Evolutionary conservation across 2,329 filamentous ascomycete genomes (phyloP), one percentile per base, ranked within the genome.

Genomic region (Diaporthe vexans): DNA sequence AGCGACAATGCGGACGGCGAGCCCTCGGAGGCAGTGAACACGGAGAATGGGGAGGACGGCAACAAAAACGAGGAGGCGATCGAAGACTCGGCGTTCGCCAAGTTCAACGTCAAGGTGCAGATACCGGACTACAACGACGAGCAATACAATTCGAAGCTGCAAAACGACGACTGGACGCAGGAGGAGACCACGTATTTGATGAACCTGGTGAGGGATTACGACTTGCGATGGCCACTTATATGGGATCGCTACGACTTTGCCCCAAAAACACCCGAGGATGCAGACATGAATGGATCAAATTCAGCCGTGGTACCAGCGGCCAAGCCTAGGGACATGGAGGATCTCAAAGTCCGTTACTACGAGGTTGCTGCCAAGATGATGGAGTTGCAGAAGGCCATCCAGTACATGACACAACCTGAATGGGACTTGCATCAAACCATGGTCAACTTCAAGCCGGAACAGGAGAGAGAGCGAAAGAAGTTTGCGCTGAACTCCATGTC

Each of bases 111-210:
- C 72, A 89, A 93, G 77, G 90, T 96, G 19, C 89, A 93, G 5
- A 88, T 95, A 48, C 94, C 95, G 0, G 88, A 92, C 75, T 98
- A 98, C 83, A 95, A 91, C 76, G 93, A 97, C 76, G 94, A 95
- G 76, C 93, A 97, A 81, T 99, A 99, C 84, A 90, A 92, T 75
- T 88, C 91, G 73, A 91, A 93, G 76, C 84, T 99, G 68, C 89
- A 91, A 78, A 93, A 88, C 80, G 86, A 91, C 19, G 92, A 96
- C 78, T 99, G 97, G 97, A 93, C 94, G 19, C 94, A 93, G 80
- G 93, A 97, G 79, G 97, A 99, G 84, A 99, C 97, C 11, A 95
- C 98, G 81, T 98, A 98, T 81, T 84, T 99, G 76, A 89, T 98
- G 81, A 86, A 90, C 4, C 82, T 96, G 48, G 94, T 91, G 19